Conservation (phyloP, 495 filamentous ascomycete genomes). For the Podospora comata region DNA sequence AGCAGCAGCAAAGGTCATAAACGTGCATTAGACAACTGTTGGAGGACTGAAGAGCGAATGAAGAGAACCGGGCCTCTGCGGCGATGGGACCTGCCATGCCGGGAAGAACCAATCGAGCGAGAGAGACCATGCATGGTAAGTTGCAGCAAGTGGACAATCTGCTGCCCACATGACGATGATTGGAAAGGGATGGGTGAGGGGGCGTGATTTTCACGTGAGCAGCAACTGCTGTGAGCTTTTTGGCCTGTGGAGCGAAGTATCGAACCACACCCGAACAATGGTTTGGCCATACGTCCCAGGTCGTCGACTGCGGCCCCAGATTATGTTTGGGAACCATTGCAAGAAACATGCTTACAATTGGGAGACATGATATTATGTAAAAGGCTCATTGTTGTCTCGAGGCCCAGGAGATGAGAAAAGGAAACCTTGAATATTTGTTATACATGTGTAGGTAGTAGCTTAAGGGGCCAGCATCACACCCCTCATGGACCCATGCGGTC, state of each 20-base stretch:
- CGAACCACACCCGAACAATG: too few relatives aligned
- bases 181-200: background rate
- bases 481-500: background rate
- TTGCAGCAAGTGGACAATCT: conserved; percentile 16
- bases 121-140: conserved; percentile 27
- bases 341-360: background rate
- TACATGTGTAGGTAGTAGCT: background rate
- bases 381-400: background rate
- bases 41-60: conserved; percentile 10
- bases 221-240: background rate
- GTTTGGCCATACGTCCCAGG: too few relatives aligned
- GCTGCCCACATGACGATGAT: background rate
- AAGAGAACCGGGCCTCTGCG: conserved; percentile 7
- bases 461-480: background rate
- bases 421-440: background rate
- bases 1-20: conserved; percentile 22
- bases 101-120: conserved; percentile 18
- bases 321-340: too few relatives aligned
- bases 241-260: too few relatives aligned
- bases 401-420: background rate
- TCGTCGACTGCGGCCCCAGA: too few relatives aligned
- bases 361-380: background rate
- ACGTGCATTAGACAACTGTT: conserved; percentile 27
- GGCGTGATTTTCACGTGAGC: background rate
- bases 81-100: conserved; percentile 13